Percentiles rank a stretch among this genome's conserved stretches.
These are phyloP conservation scores for Lentinula sp. DNA, from an alignment of 768 basidiomycete genomes.

Conservation along the genomic window DNA sequence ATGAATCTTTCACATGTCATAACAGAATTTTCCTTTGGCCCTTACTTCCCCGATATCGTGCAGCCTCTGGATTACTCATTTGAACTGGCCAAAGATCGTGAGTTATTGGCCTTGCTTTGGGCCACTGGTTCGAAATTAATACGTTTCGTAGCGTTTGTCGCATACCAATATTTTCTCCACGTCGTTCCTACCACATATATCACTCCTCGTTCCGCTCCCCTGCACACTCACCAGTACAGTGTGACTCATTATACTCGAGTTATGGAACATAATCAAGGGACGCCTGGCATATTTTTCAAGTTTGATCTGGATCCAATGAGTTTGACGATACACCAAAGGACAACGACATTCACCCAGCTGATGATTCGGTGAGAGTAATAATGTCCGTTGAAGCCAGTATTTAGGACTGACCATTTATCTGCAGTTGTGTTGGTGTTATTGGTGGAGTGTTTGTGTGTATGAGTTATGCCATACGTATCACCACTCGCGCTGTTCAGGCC, in stretches of 20 bases:
- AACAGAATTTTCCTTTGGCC: slow-evolving; percentile 94
- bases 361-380: slow-evolving; percentile 53
- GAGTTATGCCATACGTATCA: slow-evolving; percentile 67
- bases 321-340: slow-evolving; percentile 83
- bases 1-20: slow-evolving; percentile 98
- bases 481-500: slow-evolving; percentile 58
- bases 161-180: slow-evolving; percentile 92
- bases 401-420: not conserved
- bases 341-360: slow-evolving; percentile 75
- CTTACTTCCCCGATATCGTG: slow-evolving; percentile 90
- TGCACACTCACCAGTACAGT: slow-evolving; percentile 83
- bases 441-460: slow-evolving; percentile 88
- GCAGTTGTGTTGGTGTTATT: slow-evolving; percentile 80
- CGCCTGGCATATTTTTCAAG: slow-evolving; percentile 98
- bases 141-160: slow-evolving; percentile 59
- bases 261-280: slow-evolving; percentile 67
- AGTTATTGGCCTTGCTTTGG: slow-evolving; percentile 21
- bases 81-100: slow-evolving; percentile 64
- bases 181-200: slow-evolving; percentile 96
- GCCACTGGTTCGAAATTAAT: slow-evolving; percentile 2
- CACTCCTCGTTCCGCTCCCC: slow-evolving; percentile 56
- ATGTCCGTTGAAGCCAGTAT: not conserved
- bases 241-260: slow-evolving; percentile 88
- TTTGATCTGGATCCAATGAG: slow-evolving; percentile 91
- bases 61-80: slow-evolving; percentile 93